Conservation (phyloP, 139 green algal genomes). For the Gonium pectorale region DNA sequence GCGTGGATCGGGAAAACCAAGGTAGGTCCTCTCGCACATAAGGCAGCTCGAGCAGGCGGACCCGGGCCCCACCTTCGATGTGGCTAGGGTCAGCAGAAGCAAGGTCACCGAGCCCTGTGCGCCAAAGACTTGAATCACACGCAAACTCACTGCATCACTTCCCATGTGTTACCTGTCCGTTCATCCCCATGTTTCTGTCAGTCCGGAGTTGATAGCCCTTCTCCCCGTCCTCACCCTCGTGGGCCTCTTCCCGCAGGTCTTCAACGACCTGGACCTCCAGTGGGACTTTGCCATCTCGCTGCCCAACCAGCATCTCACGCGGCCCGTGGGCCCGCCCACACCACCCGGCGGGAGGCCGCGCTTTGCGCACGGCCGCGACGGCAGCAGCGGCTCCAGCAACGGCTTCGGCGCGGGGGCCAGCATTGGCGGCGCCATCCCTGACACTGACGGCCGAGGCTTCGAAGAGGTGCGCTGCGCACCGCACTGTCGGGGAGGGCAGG, state of each 20-base stretch:
- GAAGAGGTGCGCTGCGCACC: too few relatives aligned
- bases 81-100: too few relatives aligned
- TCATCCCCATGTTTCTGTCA: too few relatives aligned
- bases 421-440: too few relatives aligned
- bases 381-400: neutral
- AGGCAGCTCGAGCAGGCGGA: neutral
- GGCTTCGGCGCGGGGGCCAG: neutral
- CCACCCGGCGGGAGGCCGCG: neutral
- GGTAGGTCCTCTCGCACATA: neutral
- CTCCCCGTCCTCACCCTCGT: neutral
- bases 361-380: neutral
- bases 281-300: constrained; percentile 44
- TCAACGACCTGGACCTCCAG: constrained; percentile 44
- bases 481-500: too few relatives aligned
- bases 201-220: too few relatives aligned
- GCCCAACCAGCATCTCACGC: constrained; percentile 38
- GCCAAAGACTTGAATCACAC: too few relatives aligned
- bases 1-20: constrained; percentile 32
- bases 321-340: neutral
- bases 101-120: too few relatives aligned
- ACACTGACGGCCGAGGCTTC: too few relatives aligned
- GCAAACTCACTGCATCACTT: too few relatives aligned
- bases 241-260: neutral
- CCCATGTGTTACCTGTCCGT: too few relatives aligned
- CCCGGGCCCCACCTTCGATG: neutral